Evolutionary conservation across 2,329 filamentous ascomycete species (phyloP), one percentile per base, ranked within the genome.

Genomic region (Hypoxylon sp.): DNA sequence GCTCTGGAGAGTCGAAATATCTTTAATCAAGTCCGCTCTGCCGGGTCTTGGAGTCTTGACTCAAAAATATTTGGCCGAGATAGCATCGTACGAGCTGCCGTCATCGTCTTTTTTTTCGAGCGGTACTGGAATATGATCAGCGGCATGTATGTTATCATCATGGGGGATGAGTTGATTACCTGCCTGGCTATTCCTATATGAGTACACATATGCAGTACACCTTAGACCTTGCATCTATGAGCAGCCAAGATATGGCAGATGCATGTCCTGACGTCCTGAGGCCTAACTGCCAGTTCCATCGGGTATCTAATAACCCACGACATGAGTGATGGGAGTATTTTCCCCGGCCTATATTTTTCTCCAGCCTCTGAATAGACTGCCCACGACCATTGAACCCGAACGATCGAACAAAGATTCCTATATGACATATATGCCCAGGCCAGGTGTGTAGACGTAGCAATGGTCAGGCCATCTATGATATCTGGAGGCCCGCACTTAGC

Each of bases 31-130:
- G 31, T 17, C 31, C 31, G 31, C 31, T 35, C 31, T 35, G 31
- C 31, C 31, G 31, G 31, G 31, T 35, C 31, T 35, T 35, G 37
- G 49, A 49, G 51, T 47, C 57, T 56, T 40, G 50, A 20, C 54
- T 40, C 29, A 51, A 43, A 33, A 23, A 50, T 46, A 27, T 10
- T n/a, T 17, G 45, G 31, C 26, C n/a, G 21, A 17, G 6, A 45
- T 29, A 47, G 29, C 35, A 54, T 60, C 58, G 53, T 60, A 60
- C 57, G 52, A 60, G 57, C 47, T 17, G 23, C 43, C 27, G 4
- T 43, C n/a, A 24, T 42, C n/a, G n/a, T 42, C 45, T 38, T 40
- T 17, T 45, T 21, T 24, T 37, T 35, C 52, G 31, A 45, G 45
- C 45, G 45, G 29, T 55, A 49, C 23, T 29, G 40, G 45, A 18